A percentile compares a stretch with the other conserved stretches of the same genome.
These are phyloP conservation scores for Thalia dealbata DNA, from an alignment of 176 grass and related monocot genomes.

Conservation along the genomic window DNA sequence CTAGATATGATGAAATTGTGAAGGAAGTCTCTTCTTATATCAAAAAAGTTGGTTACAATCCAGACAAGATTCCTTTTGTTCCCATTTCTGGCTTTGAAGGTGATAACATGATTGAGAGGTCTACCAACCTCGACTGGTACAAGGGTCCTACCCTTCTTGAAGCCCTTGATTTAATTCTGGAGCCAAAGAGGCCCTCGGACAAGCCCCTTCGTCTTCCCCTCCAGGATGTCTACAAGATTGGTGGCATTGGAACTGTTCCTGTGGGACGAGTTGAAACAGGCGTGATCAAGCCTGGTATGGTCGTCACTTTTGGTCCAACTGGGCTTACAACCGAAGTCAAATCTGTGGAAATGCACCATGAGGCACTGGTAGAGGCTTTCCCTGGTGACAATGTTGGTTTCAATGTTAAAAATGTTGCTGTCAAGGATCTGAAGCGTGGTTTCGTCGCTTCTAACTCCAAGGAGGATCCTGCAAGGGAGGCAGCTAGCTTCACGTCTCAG, in stretches of 20 bases:
- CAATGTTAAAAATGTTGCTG: not conserved
- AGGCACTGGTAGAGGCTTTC: not conserved
- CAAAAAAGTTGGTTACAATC: constrained; percentile 7
- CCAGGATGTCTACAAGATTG: constrained; percentile 8
- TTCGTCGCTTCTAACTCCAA: constrained; percentile 5
- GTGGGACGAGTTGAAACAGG: not conserved
- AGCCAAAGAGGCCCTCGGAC: constrained; percentile 1
- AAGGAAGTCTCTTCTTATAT: constrained; percentile 6
- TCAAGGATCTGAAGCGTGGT: constrained; percentile 6
- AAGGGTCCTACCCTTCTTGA: constrained; percentile 7
- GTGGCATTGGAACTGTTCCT: constrained; percentile 3
- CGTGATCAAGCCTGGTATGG: constrained; percentile 1
- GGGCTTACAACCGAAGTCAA: constrained; percentile 3
- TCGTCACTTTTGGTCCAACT: not conserved
- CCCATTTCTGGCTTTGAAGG: constrained; percentile 6
- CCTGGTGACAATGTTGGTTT: constrained; percentile 1
- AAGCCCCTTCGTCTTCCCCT: constrained; percentile 6
- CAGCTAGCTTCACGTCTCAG: constrained; percentile 1
- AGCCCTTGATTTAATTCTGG: not conserved
- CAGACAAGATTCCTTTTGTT: constrained; percentile 5
- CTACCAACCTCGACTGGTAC: constrained; percentile 1
- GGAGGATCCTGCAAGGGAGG: constrained; percentile 2
- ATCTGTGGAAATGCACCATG: constrained; percentile 8
- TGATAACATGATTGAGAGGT: constrained; percentile 3
- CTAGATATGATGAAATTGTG: constrained; percentile 1